Percentiles rank a stretch among this genome's conserved stretches.
These are phyloP conservation scores for Calonectria honghensis DNA, from an alignment of 2,329 filamentous ascomycete genomes.

Conservation along the genomic window DNA sequence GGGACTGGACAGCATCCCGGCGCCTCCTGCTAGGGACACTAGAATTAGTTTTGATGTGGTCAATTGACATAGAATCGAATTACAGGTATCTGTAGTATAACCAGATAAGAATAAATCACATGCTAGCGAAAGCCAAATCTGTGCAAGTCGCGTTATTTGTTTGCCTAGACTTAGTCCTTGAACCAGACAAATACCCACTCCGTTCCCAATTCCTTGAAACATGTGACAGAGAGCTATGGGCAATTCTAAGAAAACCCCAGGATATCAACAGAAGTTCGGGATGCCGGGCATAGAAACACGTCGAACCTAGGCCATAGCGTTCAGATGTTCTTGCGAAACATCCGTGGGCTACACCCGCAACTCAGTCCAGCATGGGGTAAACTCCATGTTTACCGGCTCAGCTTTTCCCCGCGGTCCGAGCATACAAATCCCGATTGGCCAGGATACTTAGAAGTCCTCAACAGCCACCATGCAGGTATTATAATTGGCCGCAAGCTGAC, in stretches of 20 bases:
- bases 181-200: neutral
- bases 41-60: conserved; percentile 10
- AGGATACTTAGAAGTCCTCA: neutral
- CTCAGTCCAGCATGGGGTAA: neutral
- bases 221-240: neutral
- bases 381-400: neutral
- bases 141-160: neutral
- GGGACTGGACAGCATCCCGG: conserved; percentile 16
- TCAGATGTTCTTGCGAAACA: neutral
- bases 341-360: neutral
- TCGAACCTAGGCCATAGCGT: neutral
- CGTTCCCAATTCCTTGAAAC: neutral
- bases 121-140: neutral
- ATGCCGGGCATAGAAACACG: neutral
- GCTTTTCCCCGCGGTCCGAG: neutral
- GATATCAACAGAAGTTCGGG: neutral
- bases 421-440: neutral
- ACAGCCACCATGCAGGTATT: neutral
- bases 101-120: neutral
- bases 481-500: neutral
- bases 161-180: neutral
- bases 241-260: fast-evolving
- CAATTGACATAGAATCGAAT: neutral
- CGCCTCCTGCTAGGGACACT: conserved; percentile 15
- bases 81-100: neutral